A percentile compares a stretch with the other conserved stretches of the same genome.
phyloP scores from a whole-genome alignment of 176 grass and related monocot genomes.

The Canna indica region DNA sequence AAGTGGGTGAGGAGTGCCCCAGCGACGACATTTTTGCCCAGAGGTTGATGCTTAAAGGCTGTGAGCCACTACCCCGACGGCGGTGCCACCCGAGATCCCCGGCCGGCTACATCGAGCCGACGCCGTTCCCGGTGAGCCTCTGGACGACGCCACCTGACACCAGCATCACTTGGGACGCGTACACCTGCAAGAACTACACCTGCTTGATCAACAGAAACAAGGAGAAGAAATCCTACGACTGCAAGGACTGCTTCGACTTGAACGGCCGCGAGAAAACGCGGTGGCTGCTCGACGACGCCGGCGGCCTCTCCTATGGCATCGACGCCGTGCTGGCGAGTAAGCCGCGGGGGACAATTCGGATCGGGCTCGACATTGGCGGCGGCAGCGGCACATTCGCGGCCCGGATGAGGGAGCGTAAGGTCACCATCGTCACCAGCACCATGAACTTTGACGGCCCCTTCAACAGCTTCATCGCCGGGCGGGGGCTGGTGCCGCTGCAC shows the following conservation, averaged over 20 bases:
- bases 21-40: slow-evolving; percentile 4
- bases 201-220: background rate
- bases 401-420: slow-evolving; percentile 12
- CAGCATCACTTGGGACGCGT: slow-evolving; percentile 14
- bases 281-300: background rate
- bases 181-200: slow-evolving; percentile 19
- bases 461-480: slow-evolving; percentile 10
- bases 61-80: slow-evolving; percentile 9
- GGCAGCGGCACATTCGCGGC: slow-evolving; percentile 10
- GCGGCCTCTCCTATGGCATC: background rate
- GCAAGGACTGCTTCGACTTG: slow-evolving; percentile 15
- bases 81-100: slow-evolving; percentile 8
- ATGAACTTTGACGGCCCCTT: slow-evolving; percentile 13
- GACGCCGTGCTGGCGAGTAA: slow-evolving; percentile 2
- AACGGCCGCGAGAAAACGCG: background rate
- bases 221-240: background rate
- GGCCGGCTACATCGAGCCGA: slow-evolving; percentile 5
- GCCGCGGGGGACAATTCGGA: background rate
- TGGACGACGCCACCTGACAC: slow-evolving; percentile 11
- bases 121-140: slow-evolving; percentile 3
- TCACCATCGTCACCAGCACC: slow-evolving; percentile 5
- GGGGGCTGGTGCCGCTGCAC: slow-evolving; percentile 10
- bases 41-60: slow-evolving; percentile 2
- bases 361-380: slow-evolving; percentile 6
- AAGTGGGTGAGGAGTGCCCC: slow-evolving; percentile 10